Evolutionary conservation across 2,329 filamentous ascomycete genomes (phyloP).

Genomic region (Diaporthe aspalathi): DNA sequence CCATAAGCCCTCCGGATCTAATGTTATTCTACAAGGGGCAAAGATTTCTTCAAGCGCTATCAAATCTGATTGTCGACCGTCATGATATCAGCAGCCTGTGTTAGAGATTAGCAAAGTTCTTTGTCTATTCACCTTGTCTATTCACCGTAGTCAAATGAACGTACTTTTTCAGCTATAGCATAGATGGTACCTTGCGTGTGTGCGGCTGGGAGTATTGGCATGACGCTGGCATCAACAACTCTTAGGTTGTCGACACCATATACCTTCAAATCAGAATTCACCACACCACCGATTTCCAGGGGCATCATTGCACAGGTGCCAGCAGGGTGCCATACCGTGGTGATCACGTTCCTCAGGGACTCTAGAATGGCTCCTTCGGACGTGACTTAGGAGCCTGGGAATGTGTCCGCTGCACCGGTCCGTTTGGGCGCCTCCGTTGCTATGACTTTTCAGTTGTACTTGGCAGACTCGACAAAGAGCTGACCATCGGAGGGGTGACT

Average conservation of each 20-base stretch:
- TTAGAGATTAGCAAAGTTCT: background rate
- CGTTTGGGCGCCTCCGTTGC: constrained; percentile 51
- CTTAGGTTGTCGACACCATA: constrained; percentile 29
- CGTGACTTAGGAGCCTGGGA: constrained; percentile 5
- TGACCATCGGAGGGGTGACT: constrained; percentile 59
- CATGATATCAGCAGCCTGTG: constrained; percentile 6
- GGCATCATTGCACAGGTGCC: constrained; percentile 30
- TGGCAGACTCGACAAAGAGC: constrained; percentile 54
- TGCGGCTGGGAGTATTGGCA: constrained; percentile 31
- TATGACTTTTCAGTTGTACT: constrained; percentile 54
- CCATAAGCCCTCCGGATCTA: too few relatives aligned
- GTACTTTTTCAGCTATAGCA: constrained; percentile 34
- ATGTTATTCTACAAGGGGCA: background rate
- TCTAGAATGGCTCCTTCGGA: constrained; percentile 23
- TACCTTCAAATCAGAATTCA: constrained; percentile 24
- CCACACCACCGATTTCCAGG: constrained; percentile 20
- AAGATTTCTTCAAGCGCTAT: background rate
- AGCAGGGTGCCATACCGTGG: constrained; percentile 16
- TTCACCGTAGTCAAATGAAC: background rate
- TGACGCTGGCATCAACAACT: constrained; percentile 28
- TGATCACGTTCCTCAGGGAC: background rate
- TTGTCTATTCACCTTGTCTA: too few relatives aligned
- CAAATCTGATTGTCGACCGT: too few relatives aligned
- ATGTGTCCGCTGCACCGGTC: constrained; percentile 3
- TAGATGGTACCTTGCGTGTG: constrained; percentile 28